phyloP scores from a whole-genome alignment of 306 rosid species.

The Trifolium pratense region DNA sequence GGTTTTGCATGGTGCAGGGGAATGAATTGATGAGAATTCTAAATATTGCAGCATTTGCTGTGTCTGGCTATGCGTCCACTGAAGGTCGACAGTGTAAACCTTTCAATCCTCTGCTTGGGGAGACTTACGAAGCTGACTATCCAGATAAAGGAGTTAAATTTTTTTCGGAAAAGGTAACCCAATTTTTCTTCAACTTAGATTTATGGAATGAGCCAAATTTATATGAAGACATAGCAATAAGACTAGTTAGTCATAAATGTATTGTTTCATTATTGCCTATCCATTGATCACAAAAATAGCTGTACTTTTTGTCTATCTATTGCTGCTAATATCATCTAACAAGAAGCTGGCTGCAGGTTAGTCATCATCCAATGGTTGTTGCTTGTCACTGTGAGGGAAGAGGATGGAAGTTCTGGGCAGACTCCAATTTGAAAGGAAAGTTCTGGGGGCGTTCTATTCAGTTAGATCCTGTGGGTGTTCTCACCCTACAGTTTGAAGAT shows the following conservation, averaged over 20 bases:
- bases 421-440: slow-evolving; percentile 95
- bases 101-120: slow-evolving; percentile 97
- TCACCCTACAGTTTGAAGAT: slow-evolving; percentile 87
- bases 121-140: slow-evolving; percentile 96
- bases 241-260: slow-evolving; percentile 28
- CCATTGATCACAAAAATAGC: slow-evolving; percentile 31
- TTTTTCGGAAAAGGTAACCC: slow-evolving; percentile 86
- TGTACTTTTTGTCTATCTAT: slow-evolving; percentile 24
- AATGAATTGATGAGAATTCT: slow-evolving; percentile 95
- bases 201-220: slow-evolving; percentile 20
- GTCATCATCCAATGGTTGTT: slow-evolving; percentile 98
- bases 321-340: slow-evolving; percentile 52
- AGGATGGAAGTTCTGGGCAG: slow-evolving; percentile 98
- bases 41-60: slow-evolving; percentile 92
- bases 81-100: slow-evolving; percentile 99
- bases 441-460: slow-evolving; percentile 99
- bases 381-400: slow-evolving; percentile 98
- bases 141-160: slow-evolving; percentile 93
- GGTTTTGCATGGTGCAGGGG: slow-evolving; percentile 76
- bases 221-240: neutral
- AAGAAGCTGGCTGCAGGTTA: slow-evolving; percentile 69
- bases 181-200: slow-evolving; percentile 34
- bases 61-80: slow-evolving; percentile 96
- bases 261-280: slow-evolving; percentile 22
- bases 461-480: slow-evolving; percentile 95